phyloP scores from a whole-genome alignment of 257 asterid species.

The Solanum raphanifolium region DNA sequence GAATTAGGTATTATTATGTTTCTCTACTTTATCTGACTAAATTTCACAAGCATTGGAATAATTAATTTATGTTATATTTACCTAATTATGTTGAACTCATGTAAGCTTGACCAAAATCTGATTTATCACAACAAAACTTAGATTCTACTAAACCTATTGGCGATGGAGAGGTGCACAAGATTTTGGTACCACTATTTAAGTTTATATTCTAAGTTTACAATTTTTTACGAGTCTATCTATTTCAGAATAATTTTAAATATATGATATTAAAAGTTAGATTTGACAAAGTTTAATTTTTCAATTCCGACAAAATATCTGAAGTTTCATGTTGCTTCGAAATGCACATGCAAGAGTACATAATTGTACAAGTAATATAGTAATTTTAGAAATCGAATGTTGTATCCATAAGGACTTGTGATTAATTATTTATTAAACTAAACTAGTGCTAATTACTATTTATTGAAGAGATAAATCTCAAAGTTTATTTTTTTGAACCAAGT shows the following conservation, averaged over 20 bases:
- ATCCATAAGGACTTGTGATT: neutral
- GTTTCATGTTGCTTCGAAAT: no score
- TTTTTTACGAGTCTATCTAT: neutral
- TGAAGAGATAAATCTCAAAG: neutral
- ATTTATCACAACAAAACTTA: neutral
- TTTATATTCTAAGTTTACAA: no score
- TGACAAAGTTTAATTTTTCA: rapidly evolving
- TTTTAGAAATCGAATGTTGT: neutral
- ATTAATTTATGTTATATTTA: neutral
- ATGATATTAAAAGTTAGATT: no score
- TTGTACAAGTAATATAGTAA: no score
- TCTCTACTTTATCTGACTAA: neutral
- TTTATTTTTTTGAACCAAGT: no score
- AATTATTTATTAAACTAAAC: no score
- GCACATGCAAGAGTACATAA: no score
- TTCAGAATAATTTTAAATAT: no score
- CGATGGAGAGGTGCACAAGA: neutral
- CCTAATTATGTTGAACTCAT: neutral
- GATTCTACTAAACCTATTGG: neutral
- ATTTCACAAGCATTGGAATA: neutral
- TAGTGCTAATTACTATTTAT: neutral
- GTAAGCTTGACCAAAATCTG: neutral
- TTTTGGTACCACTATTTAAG: neutral
- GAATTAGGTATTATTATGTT: neutral
- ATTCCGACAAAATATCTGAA: no score